These are phyloP conservation scores for Colletotrichum echinochloae DNA, from an alignment of 2,329 filamentous ascomycete genomes.

Conservation along the genomic window DNA sequence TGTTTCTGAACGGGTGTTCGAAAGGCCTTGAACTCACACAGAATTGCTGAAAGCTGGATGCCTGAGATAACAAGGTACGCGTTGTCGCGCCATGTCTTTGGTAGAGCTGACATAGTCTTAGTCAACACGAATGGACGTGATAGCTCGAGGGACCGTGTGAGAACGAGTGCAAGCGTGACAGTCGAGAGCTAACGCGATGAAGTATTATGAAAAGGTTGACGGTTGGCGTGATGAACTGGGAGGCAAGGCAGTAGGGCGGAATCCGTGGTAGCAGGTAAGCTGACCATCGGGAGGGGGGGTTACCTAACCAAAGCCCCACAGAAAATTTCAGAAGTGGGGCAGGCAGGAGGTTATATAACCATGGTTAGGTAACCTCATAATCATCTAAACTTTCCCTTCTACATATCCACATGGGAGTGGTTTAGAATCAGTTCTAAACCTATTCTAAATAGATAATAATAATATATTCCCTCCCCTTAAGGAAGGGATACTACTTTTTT, in stretches of 20 bases:
- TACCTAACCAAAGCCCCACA: too few relatives aligned
- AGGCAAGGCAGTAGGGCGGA: not conserved
- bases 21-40: constrained; percentile 33
- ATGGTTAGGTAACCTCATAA: too few relatives aligned
- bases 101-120: constrained; percentile 18
- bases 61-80: constrained; percentile 51
- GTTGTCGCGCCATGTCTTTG: constrained; percentile 47
- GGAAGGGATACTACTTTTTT: too few relatives aligned
- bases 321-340: too few relatives aligned
- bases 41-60: constrained; percentile 46
- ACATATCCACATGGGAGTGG: too few relatives aligned
- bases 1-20: not conserved
- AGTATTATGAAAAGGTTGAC: not conserved
- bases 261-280: too few relatives aligned
- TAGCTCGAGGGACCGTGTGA: not conserved
- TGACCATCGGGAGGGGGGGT: too few relatives aligned
- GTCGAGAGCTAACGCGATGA: not conserved
- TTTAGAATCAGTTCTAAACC: too few relatives aligned
- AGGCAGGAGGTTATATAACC: too few relatives aligned
- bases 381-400: too few relatives aligned
- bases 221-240: not conserved
- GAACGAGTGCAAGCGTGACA: not conserved
- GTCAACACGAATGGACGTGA: rapidly evolving
- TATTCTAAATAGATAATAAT: too few relatives aligned
- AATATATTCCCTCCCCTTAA: too few relatives aligned